Base-by-base conservation (phyloP, 1,284 basidiomycete genomes). In the Trichosporon faecale region DNA sequence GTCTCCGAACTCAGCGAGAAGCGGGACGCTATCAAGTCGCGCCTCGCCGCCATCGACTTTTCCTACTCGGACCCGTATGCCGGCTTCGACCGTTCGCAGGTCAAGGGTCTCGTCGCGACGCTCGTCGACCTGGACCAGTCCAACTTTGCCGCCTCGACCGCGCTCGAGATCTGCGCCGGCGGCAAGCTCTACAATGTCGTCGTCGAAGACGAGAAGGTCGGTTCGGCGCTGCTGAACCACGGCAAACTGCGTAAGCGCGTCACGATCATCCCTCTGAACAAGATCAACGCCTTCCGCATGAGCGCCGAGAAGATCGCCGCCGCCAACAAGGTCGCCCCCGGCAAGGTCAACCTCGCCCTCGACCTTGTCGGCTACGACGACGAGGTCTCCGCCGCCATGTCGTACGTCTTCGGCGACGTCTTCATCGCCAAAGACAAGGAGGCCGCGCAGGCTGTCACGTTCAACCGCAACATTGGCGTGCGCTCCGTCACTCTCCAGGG, bases 181-280 rank as follows among this genome's bases (percentile, higher is more conserved):
- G 91, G 89, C 0, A 91, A 91, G 73, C 86, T 99, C n/a, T 98
- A 93, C 85, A 95, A 98, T 73, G 91, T 96, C 49, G 92, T 98
- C 23, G 93, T 98, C 23, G 90, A 96, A 76, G 91, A 97, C 80
- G 94, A 98, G 82, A 88, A 88, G 70, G 89, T 95, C 66, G 95
- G 94, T 55, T 92, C 92, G 73, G 90, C 93, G 52, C 87, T 99
- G 29, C 86, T 99, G 64, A 89, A 93, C 65, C 81, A 81, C 70
- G 94, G 94, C 35, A 87, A 87, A 69, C 89, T 99, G 75, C 91
- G 89, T 84, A 95, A 93, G 83, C 90, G 94, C 23, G 92, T 97
- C 29, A 98, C 94, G 0, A 90, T 98, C 78, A 95, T 99, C 74
- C 96, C 96, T 0, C 86, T 99, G 55, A 96, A 91, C 85, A 95